Conservation (phyloP, 2,329 filamentous ascomycete species). For the Helotiales sp. region DNA sequence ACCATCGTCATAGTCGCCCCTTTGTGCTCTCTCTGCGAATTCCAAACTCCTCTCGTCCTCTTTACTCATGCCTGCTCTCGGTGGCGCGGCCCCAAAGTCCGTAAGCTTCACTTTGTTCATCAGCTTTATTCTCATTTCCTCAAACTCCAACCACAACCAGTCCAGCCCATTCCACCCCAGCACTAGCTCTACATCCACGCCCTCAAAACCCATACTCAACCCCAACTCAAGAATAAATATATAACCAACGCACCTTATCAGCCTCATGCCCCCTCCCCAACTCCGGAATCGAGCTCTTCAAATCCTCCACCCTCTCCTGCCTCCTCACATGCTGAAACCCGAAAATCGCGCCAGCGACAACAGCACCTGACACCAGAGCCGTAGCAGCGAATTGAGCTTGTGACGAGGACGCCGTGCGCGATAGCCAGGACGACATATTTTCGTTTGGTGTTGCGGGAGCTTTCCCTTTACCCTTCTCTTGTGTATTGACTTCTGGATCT, state of each 20-base stretch:
- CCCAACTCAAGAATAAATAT: too few species aligned
- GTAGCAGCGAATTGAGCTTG: slow-evolving; percentile 69
- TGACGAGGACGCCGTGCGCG: slow-evolving; percentile 30
- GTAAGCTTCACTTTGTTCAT: slow-evolving; percentile 52
- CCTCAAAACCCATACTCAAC: too few species aligned
- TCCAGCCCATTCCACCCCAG: background rate
- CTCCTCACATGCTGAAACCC: slow-evolving; percentile 65
- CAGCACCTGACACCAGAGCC: slow-evolving; percentile 67
- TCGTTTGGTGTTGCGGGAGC: background rate
- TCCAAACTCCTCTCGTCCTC: slow-evolving; percentile 65
- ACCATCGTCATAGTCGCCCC: slow-evolving; percentile 66
- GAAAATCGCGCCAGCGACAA: slow-evolving; percentile 64
- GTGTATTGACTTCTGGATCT: slow-evolving; percentile 12
- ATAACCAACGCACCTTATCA: slow-evolving; percentile 45
- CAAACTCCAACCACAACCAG: background rate
- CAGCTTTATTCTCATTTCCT: slow-evolving; percentile 41
- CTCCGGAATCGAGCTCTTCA: slow-evolving; percentile 65
- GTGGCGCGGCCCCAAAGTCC: slow-evolving; percentile 51
- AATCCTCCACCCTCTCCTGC: slow-evolving; percentile 57
- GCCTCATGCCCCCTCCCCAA: slow-evolving; percentile 42
- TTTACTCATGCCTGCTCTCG: slow-evolving; percentile 50
- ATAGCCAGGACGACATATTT: slow-evolving; percentile 40
- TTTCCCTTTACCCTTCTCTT: slow-evolving; percentile 10
- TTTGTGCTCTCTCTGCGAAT: slow-evolving; percentile 63
- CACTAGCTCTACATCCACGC: slow-evolving; percentile 5